phyloP scores from a whole-genome alignment of 305 asterid genomes.

The Euphrasia arctica region DNA sequence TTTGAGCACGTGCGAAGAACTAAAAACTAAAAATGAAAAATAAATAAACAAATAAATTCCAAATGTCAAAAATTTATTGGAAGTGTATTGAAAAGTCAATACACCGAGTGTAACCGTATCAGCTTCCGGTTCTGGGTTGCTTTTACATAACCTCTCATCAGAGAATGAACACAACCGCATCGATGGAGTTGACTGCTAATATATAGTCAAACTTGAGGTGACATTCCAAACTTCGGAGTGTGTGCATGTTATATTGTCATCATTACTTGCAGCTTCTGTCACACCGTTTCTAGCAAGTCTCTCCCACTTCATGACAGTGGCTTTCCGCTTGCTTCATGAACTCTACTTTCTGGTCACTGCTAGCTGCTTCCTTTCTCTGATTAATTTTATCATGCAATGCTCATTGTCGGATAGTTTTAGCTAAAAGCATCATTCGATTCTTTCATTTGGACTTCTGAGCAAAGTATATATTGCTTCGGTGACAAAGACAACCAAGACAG shows the following conservation, averaged over 20 bases:
- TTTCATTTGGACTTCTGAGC: constrained; percentile 18
- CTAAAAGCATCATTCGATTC: constrained; percentile 18
- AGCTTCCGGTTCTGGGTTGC: constrained; percentile 42
- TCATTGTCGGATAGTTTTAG: constrained; percentile 20
- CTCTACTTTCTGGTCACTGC: constrained; percentile 17
- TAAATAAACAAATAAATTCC: too few species aligned
- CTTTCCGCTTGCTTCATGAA: constrained; percentile 17
- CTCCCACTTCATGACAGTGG: constrained; percentile 21
- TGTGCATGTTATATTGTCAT: constrained; percentile 14
- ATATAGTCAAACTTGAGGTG: constrained; percentile 38
- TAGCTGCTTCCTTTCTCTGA: constrained; percentile 21
- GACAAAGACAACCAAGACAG: constrained; percentile 15
- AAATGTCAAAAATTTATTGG: too few species aligned
- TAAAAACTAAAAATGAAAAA: too few species aligned
- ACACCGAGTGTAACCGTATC: too few species aligned
- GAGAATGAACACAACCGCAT: constrained; percentile 28
- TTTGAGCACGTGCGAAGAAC: too few species aligned
- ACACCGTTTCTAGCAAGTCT: constrained; percentile 25
- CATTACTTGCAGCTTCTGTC: constrained; percentile 45
- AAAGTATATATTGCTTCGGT: constrained; percentile 17
- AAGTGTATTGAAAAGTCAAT: too few species aligned
- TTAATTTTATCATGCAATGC: constrained; percentile 12
- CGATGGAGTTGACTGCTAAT: constrained; percentile 36
- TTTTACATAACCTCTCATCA: constrained; percentile 30
- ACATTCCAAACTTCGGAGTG: constrained; percentile 48